Percentiles rank a stretch among this genome's conserved stretches.
These are phyloP conservation scores for Pulveroboletus sp. DNA, from an alignment of 768 basidiomycete species.

Conservation along the genomic window DNA sequence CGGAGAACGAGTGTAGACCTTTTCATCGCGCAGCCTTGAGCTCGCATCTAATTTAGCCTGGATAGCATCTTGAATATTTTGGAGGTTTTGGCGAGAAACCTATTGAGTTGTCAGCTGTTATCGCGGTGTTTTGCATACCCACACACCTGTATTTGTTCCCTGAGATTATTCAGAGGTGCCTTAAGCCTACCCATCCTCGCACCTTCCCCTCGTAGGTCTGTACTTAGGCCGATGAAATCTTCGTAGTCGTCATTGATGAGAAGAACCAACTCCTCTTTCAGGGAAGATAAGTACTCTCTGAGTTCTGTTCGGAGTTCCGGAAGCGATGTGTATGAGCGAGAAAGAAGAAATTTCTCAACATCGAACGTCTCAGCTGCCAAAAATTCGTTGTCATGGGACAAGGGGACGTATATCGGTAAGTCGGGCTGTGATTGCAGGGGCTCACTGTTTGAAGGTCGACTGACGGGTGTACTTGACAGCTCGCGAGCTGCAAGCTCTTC, in stretches of 20 bases:
- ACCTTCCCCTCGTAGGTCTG: slow-evolving; percentile 85
- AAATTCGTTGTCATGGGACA: slow-evolving; percentile 76
- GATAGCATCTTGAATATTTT: slow-evolving; percentile 65
- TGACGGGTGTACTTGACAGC: slow-evolving; percentile 19
- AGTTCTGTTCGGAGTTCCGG: slow-evolving; percentile 86
- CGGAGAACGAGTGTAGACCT: slow-evolving; percentile 37
- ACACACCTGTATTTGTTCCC: slow-evolving; percentile 60
- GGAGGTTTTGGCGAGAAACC: slow-evolving; percentile 62
- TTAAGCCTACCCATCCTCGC: slow-evolving; percentile 63
- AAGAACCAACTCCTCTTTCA: slow-evolving; percentile 92
- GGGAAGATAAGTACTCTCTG: slow-evolving; percentile 70
- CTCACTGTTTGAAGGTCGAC: slow-evolving; percentile 7
- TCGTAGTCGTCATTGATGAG: slow-evolving; percentile 98
- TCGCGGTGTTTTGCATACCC: background rate
- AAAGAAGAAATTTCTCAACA: slow-evolving; percentile 84
- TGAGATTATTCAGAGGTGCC: slow-evolving; percentile 59
- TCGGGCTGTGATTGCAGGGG: slow-evolving; percentile 31
- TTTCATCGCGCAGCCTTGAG: slow-evolving; percentile 77
- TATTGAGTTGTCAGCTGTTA: slow-evolving; percentile 1
- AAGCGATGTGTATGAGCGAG: slow-evolving; percentile 77
- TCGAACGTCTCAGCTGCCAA: slow-evolving; percentile 67
- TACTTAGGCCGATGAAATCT: slow-evolving; percentile 94
- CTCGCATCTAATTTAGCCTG: slow-evolving; percentile 75
- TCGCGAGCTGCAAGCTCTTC: slow-evolving; percentile 65
- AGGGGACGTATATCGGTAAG: slow-evolving; percentile 61